Base-by-base conservation (phyloP, 208 protist species). In the Angomonas deanei region DNA sequence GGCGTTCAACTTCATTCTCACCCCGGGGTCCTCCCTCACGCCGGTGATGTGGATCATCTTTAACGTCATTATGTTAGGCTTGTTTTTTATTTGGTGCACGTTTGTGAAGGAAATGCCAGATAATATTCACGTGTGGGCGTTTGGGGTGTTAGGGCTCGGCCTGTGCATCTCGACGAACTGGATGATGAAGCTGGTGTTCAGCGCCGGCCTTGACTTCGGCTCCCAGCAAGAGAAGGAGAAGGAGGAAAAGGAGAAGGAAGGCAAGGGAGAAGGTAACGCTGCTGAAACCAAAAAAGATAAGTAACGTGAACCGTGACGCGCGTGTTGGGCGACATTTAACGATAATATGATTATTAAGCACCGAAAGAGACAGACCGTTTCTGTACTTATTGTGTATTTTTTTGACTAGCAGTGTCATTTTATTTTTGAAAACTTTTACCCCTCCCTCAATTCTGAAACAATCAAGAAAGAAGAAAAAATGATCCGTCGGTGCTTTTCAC, bases 101-200 rank as follows among this genome's bases (percentile, higher is more conserved):
- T 89, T 96, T 63, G 76, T 92, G 24, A 74, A 79, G 30, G 31
- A 79, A 38, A 83, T 96, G 77, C 90, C 86, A 5, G 61, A 58
- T 3, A 92, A 82, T 61, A 74, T 93, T 30, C 90, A 96, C 63
- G 70, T 96, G 3, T 96, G 90, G 90, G 78, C 75, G 1, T 96
- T 96, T 69, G 86, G 86, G n/a, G 64, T 93, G 23, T 74, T 96
- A n/a, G 81, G 79, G 1, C 42, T 84, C 4, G 90, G 90, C 15
- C 76, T 96, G 38, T 68, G 75, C 1, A 60, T 77, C 26, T 93
- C 86, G 0, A 96, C 90, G 19, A 96, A 96, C 62, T 96, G 90
- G 90, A 55, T 93, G 32, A 93, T 96, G 85, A 83, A 80, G 53
- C 72, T 92, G 30, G 48, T 92, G 59, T 92, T 92, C 61, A 78